Conservation (phyloP, 495 filamentous ascomycete species). For the Penicillium fimorum region DNA sequence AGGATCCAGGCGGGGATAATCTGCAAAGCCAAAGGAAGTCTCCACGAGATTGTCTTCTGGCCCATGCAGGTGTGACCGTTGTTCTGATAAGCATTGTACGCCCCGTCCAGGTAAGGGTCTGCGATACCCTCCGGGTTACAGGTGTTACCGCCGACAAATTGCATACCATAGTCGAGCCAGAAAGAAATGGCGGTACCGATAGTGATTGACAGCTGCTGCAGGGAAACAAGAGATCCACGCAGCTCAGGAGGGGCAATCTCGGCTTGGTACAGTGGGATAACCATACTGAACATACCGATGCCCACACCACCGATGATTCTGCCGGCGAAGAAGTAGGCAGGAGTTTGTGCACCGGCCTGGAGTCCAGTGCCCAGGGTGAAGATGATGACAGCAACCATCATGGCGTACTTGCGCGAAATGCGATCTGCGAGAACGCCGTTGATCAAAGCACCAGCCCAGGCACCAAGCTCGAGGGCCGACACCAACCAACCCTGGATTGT, state of each 20-base stretch:
- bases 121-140: slow-evolving; percentile 46
- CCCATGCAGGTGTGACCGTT: slow-evolving; percentile 64
- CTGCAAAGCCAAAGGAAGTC: slow-evolving; percentile 45
- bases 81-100: slow-evolving; percentile 44
- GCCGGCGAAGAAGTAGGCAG: slow-evolving; percentile 45
- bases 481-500: slow-evolving; percentile 74
- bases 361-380: slow-evolving; percentile 65
- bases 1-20: slow-evolving; percentile 63
- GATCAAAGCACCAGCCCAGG: slow-evolving; percentile 74
- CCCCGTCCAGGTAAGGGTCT: slow-evolving; percentile 30
- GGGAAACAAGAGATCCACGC: slow-evolving; percentile 68
- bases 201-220: slow-evolving; percentile 79
- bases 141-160: slow-evolving; percentile 60
- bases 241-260: slow-evolving; percentile 76
- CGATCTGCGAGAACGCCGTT: slow-evolving; percentile 74
- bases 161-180: slow-evolving; percentile 71
- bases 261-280: slow-evolving; percentile 64
- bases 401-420: slow-evolving; percentile 72
- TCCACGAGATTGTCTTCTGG: slow-evolving; percentile 43
- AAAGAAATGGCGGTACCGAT: slow-evolving; percentile 68
- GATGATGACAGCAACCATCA: slow-evolving; percentile 65
- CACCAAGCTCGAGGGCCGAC: slow-evolving; percentile 77
- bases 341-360: slow-evolving; percentile 39
- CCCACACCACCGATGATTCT: slow-evolving; percentile 56
- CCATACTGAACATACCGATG: slow-evolving; percentile 61